phyloP scores from a whole-genome alignment of 495 filamentous ascomycete species.

The Aspergillus panamensis region DNA sequence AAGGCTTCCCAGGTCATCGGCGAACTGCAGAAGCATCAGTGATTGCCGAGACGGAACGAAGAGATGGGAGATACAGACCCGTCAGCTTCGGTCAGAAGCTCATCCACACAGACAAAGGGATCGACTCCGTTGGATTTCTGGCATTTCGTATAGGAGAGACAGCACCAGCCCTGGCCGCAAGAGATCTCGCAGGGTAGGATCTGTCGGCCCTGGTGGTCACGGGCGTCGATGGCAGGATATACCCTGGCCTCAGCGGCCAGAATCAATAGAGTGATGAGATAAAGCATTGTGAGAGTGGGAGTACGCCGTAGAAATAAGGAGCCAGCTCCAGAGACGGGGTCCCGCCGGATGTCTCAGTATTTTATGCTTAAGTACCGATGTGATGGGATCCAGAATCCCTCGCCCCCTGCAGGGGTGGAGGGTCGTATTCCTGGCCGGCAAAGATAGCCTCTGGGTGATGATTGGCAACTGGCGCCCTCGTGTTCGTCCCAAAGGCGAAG shows the following conservation, averaged over 20 bases:
- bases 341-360: too few relatives aligned
- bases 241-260: not conserved
- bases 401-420: too few relatives aligned
- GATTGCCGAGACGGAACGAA: not conserved
- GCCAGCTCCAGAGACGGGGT: too few relatives aligned
- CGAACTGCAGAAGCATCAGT: not conserved
- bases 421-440: too few relatives aligned
- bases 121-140: not conserved
- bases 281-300: not conserved
- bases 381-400: too few relatives aligned
- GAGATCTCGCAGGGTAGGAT: not conserved
- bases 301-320: too few relatives aligned
- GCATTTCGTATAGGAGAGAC: not conserved
- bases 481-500: too few relatives aligned
- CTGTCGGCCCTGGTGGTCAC: not conserved
- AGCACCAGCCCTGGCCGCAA: not conserved
- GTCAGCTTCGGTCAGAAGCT: not conserved
- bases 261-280: not conserved
- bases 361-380: too few relatives aligned
- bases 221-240: not conserved
- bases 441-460: too few relatives aligned
- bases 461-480: too few relatives aligned
- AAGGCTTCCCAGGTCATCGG: not conserved
- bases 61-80: not conserved
- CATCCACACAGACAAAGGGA: not conserved